A percentile compares a stretch with the other conserved stretches of the same genome.
These are phyloP conservation scores for Rhodotorula sp. DNA, from an alignment of 1,284 basidiomycete species.

Conservation along the genomic window DNA sequence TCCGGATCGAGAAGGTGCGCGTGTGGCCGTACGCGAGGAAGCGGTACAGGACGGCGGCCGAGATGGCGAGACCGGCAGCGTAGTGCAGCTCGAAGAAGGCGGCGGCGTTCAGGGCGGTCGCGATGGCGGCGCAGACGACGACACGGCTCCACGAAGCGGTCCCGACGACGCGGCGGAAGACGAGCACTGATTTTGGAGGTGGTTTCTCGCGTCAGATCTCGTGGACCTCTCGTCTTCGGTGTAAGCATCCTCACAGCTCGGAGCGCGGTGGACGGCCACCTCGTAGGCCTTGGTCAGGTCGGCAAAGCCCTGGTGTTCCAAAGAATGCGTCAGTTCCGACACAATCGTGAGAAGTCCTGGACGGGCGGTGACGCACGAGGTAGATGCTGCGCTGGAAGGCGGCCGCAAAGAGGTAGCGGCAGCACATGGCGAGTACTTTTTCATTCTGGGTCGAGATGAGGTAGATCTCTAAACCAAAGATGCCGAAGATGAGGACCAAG, in stretches of 20 bases:
- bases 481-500: neutral
- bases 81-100: slow-evolving; percentile 12
- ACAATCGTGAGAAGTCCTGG: too few species aligned
- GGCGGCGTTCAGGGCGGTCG: slow-evolving; percentile 25
- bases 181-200: slow-evolving; percentile 6
- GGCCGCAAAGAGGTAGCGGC: slow-evolving; percentile 11
- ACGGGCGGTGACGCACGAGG: neutral
- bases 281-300: slow-evolving; percentile 12
- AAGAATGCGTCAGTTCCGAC: neutral
- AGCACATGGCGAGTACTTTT: slow-evolving; percentile 14
- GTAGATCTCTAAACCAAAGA: slow-evolving; percentile 25
- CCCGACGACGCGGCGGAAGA: slow-evolving; percentile 16
- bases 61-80: slow-evolving; percentile 2
- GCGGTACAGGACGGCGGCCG: slow-evolving; percentile 24
- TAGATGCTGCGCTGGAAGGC: slow-evolving; percentile 14
- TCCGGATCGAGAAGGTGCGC: slow-evolving; percentile 29
- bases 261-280: slow-evolving; percentile 11
- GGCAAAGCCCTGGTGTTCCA: slow-evolving; percentile 6
- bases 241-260: slow-evolving; percentile 3
- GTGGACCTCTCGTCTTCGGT: neutral
- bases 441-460: slow-evolving; percentile 7
- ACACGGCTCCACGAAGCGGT: slow-evolving; percentile 5
- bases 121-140: neutral
- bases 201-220: neutral
- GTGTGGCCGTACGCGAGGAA: slow-evolving; percentile 3